Evolutionary conservation across 169 alveolate species (phyloP), one percentile per base, ranked within the genome.

Genomic region (Babesia divergens): DNA sequence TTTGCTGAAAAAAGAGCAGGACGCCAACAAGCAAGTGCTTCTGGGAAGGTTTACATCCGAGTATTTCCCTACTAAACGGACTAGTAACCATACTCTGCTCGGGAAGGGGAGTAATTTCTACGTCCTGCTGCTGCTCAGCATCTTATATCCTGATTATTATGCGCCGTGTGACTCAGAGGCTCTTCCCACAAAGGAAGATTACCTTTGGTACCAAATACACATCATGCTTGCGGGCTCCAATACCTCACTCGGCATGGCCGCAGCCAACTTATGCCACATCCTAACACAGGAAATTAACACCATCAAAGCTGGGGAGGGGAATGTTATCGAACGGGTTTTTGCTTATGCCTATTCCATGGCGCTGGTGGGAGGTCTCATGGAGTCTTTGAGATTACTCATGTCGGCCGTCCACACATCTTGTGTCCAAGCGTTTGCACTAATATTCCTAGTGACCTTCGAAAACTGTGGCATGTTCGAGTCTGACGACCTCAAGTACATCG

Each of bases 321-420:
- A 80, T 18, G 55, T 70, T 4, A 37, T 80, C 8, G 80, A 80
- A 32, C 65, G 72, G 14, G 67, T 80, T 0, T 43, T 69, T 58
- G 13, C 60, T 1, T 80, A 80, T 46, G 88, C 88, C 24, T 80
- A 80, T 37, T 80, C 47, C n/a, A 60, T 80, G 0, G 88, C 84
- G 35, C 62, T 68, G 28, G 75, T 51, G n/a, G 84, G 88, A 1
- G 88, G 83, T 5, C 65, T 80, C 28, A 52, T 80, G 83, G 88
- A 80, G 43, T 24, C 88, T 11, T 52, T 80, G 20, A 65, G 88
- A 34, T 50, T 80, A 20, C 50, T 80, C 24, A 71, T 80, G 88
- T 69, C 81, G 24, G 70, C 82, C 3, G 62, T 68, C 9, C 74
- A 62, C 26, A 26, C 9, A 2, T 44, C 84, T 13, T 37, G 49